phyloP scores from a whole-genome alignment of 2,329 filamentous ascomycete species.

The Pseudocercospora fuligena region DNA sequence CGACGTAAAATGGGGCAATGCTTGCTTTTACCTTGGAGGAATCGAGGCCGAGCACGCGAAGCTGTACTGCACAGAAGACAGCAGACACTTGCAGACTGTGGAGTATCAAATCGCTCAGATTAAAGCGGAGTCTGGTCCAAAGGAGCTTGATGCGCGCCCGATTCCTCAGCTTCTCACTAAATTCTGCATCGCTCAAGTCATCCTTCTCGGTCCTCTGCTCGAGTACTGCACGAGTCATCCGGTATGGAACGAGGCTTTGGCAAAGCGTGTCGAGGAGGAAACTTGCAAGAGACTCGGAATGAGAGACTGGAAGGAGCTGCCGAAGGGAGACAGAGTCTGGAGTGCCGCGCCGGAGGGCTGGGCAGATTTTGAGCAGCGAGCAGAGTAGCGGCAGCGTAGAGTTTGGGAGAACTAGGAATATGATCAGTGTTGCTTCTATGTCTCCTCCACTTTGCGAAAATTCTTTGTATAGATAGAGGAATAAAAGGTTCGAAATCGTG shows the following conservation, averaged over 20 bases:
- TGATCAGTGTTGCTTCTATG: background rate
- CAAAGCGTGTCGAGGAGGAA: background rate
- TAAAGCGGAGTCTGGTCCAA: background rate
- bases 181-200: background rate
- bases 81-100: background rate
- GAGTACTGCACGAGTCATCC: background rate
- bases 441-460: background rate
- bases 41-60: too few species aligned
- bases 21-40: background rate
- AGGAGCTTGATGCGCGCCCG: background rate
- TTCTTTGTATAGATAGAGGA: background rate
- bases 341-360: background rate
- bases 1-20: background rate
- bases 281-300: background rate
- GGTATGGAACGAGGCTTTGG: background rate
- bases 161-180: background rate
- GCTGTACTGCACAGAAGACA: background rate
- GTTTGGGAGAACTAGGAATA: too few species aligned
- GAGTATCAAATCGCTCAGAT: background rate
- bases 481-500: background rate
- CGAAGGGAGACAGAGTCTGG: background rate
- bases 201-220: background rate
- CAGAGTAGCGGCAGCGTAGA: background rate
- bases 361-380: background rate
- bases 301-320: background rate